These are phyloP conservation scores for Termitomyces bulborhizus DNA, from an alignment of 768 basidiomycete species.

Conservation along the genomic window DNA sequence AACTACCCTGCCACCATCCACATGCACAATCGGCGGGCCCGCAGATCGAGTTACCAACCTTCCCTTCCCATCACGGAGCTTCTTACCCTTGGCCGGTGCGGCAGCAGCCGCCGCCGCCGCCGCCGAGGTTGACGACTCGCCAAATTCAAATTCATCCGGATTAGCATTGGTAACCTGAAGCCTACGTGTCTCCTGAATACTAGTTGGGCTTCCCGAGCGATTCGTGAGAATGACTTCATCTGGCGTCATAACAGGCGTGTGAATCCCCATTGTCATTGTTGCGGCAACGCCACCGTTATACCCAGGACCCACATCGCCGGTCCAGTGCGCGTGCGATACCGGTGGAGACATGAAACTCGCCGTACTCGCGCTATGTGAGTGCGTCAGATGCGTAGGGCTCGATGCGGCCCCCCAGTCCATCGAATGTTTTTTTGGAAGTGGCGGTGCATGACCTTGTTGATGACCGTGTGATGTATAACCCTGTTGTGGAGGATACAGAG, in stretches of 20 bases:
- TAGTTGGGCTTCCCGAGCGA: conserved; percentile 36
- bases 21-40: conserved; percentile 30
- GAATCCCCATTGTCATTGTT: conserved; percentile 8
- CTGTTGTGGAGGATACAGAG: conserved; percentile 20
- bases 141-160: conserved; percentile 7
- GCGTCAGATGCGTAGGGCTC: conserved; percentile 7
- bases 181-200: conserved; percentile 28
- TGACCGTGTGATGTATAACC: conserved; percentile 3
- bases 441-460: conserved; percentile 2
- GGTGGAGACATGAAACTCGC: conserved; percentile 12
- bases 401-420: conserved; percentile 1
- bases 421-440: conserved; percentile 12
- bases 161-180: conserved; percentile 34
- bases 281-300: conserved; percentile 16
- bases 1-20: conserved; percentile 31
- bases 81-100: neutral
- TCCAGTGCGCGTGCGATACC: conserved; percentile 12
- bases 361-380: conserved; percentile 14
- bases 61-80: conserved; percentile 13
- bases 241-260: neutral
- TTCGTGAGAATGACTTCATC: conserved; percentile 13
- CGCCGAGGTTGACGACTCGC: conserved; percentile 10
- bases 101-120: conserved; percentile 8
- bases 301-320: conserved; percentile 10
- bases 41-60: conserved; percentile 17